These are phyloP conservation scores for Beauveria asiatica DNA, from an alignment of 2,329 filamentous ascomycete species.

Conservation along the genomic window DNA sequence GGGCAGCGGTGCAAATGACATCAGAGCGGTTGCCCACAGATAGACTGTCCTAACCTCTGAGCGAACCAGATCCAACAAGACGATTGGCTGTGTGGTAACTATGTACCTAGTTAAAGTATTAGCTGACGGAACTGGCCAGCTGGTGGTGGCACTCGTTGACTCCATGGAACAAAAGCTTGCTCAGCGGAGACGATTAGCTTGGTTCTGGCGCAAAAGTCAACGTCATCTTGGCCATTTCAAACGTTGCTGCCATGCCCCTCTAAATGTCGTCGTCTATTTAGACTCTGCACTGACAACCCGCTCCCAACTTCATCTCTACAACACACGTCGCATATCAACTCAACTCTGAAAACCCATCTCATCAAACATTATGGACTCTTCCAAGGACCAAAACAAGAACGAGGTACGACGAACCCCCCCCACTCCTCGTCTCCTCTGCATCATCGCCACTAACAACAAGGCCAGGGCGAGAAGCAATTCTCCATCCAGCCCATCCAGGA, in stretches of 20 bases:
- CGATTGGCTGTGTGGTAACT: neutral
- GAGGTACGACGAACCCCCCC: slow-evolving; percentile 17
- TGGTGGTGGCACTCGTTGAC: neutral
- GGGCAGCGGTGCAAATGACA: neutral
- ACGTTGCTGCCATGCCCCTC: neutral
- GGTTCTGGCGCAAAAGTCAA: slow-evolving; percentile 5
- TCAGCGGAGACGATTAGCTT: slow-evolving; percentile 2
- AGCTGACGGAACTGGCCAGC: neutral
- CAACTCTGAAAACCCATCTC: neutral
- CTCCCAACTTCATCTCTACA: neutral
- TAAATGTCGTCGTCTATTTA: neutral
- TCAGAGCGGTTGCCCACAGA: neutral
- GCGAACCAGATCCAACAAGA: neutral
- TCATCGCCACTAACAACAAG: slow-evolving; percentile 10
- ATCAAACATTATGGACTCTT: slow-evolving; percentile 18
- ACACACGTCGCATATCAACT: neutral
- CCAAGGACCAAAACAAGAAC: slow-evolving; percentile 23
- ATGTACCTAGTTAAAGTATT: no score
- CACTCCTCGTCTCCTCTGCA: neutral
- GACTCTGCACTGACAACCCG: neutral
- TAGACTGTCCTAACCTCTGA: neutral
- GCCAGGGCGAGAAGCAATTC: slow-evolving; percentile 36
- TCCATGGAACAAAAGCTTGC: neutral
- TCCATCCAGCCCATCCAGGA: slow-evolving; percentile 37
- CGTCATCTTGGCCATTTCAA: neutral